phyloP scores from a whole-genome alignment of 2,329 filamentous ascomycete species.

The Stagonosporopsis vannaccii region DNA sequence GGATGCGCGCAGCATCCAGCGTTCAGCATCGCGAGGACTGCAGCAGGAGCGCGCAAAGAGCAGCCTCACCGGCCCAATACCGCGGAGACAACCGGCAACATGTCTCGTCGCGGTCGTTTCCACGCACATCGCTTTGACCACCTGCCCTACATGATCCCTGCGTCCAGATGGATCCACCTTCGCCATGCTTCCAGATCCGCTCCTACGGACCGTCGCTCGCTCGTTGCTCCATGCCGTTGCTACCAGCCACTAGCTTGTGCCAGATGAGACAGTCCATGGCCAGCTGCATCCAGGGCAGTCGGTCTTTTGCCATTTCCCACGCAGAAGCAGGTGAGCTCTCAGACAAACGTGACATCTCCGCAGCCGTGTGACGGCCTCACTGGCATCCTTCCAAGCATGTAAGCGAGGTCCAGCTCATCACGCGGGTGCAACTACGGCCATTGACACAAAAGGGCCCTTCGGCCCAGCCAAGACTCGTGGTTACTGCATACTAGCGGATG shows the following conservation, averaged over 20 bases:
- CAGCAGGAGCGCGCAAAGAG: conserved; percentile 1
- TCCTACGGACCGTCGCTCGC: conserved; percentile 17
- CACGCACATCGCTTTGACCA: conserved; percentile 25
- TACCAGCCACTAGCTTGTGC: conserved; percentile 16
- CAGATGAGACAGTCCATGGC: conserved; percentile 12
- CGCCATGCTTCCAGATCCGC: conserved; percentile 35
- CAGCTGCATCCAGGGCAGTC: conserved; percentile 9
- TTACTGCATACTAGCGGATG: conserved; percentile 25
- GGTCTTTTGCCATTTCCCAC: not conserved
- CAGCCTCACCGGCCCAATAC: conserved; percentile 6
- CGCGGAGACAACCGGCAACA: conserved; percentile 16
- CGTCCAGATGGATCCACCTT: conserved; percentile 18
- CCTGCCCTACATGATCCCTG: conserved; percentile 23
- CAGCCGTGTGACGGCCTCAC: conserved; percentile 25
- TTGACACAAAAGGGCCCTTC: conserved; percentile 18
- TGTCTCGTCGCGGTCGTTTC: conserved; percentile 19
- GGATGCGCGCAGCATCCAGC: conserved; percentile 6
- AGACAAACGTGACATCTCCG: conserved; percentile 10
- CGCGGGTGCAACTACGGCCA: conserved; percentile 15
- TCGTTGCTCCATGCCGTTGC: conserved; percentile 2
- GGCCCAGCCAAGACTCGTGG: conserved; percentile 22
- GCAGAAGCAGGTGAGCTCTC: conserved; percentile 1
- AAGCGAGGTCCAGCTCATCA: conserved; percentile 30
- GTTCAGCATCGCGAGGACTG: not conserved
- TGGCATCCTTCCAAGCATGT: conserved; percentile 19